These are phyloP conservation scores for Crucibulum parvulum DNA, from an alignment of 1,284 basidiomycete species.

Conservation along the genomic window DNA sequence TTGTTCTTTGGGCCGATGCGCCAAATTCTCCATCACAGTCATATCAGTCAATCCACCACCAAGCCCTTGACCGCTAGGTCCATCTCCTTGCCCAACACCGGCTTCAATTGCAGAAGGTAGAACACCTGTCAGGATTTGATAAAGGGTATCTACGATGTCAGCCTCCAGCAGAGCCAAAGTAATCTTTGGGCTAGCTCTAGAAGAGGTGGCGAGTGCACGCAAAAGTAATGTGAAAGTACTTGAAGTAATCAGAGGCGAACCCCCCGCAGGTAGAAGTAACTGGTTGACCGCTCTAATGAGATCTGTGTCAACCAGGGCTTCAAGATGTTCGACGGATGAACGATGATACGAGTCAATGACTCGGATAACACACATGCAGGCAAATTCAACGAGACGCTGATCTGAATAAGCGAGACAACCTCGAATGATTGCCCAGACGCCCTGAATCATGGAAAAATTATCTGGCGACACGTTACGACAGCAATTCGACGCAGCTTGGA, in stretches of 20 bases:
- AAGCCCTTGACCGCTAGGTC: conserved; percentile 71
- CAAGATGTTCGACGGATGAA: conserved; percentile 83
- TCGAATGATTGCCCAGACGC: conserved; percentile 91
- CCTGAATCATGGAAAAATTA: conserved; percentile 86
- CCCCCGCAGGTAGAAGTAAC: conserved; percentile 86
- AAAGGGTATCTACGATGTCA: conserved; percentile 89
- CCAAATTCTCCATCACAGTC: conserved; percentile 97
- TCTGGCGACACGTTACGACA: conserved; percentile 90
- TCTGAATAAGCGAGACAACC: conserved; percentile 92
- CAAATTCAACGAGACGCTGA: conserved; percentile 93
- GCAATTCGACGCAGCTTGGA: conserved; percentile 96
- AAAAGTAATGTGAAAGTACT: conserved; percentile 91
- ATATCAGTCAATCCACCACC: conserved; percentile 91
- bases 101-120: conserved; percentile 69
- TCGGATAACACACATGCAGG: conserved; percentile 91
- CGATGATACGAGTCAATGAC: conserved; percentile 92
- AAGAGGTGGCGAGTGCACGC: conserved; percentile 85
- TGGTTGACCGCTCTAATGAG: conserved; percentile 86
- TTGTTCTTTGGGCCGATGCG: conserved; percentile 96
- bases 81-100: conserved; percentile 70
- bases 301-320: conserved; percentile 84
- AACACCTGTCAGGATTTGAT: conserved; percentile 93
- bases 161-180: conserved; percentile 87
- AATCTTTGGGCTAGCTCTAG: conserved; percentile 87
- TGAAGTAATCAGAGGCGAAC: conserved; percentile 82